Evolutionary conservation across 345 rosid species (phyloP), one percentile per base, ranked within the genome.

Genomic region (Eutrema japonicum): DNA sequence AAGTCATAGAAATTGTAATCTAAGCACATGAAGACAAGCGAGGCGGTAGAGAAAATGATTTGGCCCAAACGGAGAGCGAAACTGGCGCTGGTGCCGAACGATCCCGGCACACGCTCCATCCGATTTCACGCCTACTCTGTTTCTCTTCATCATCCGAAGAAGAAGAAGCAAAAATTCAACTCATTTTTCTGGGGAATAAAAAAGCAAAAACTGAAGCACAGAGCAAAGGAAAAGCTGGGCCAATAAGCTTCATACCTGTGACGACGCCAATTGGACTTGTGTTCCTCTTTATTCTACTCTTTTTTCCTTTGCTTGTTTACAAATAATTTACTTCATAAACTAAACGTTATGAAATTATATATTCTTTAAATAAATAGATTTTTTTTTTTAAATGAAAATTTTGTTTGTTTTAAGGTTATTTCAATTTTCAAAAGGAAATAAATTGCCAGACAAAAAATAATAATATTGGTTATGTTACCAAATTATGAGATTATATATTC

Each of bases 61-160:
- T 90, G 91, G 5, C 89, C 93, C 38, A 90, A 79, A n/a, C 93
- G 81, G 60, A 90, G 80, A 77, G 88, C 89, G 59, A 90, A 79
- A 66, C 91, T 84, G 32, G 88, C 88, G 64, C 93, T 86, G 38
- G 89, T 84, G 49, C 91, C 91, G 71, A 86, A 77, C 45, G 80
- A 71, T 58, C 80, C 80, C 36, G 77, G 80, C 73, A 77, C 56
- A 14, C 35, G 50, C 45, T 77, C 80, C 80, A 76, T 76, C 33
- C 59, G 12, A 73, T 55, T 73, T 38, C 50, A 1, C 16, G 49
- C 49, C 57, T 51, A 36, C 61, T 56, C 12, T 16, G 0, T 36
- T 9, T 41, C 33, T 64, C 47, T 47, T 49, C 71, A 76, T 70
- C 64, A 68, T 75, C 64, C 70, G 2, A 54, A 47, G 18, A 71